phyloP scores from a whole-genome alignment of 1,284 basidiomycete species.

The Microbotryomycetes sp. region DNA sequence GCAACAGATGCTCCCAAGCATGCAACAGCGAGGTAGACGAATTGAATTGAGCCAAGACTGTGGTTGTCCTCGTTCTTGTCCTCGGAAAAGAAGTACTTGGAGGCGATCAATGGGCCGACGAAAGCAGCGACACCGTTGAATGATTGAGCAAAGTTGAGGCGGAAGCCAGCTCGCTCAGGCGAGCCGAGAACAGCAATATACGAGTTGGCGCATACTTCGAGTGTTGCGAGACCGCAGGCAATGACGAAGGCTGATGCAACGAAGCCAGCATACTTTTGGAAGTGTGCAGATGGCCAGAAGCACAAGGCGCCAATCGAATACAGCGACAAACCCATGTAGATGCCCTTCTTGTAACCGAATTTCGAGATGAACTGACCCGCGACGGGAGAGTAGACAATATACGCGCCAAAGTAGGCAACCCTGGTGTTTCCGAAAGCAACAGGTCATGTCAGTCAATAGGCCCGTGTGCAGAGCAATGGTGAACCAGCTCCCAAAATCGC shows the following conservation, averaged over 20 bases:
- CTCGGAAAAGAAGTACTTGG: slow-evolving; percentile 56
- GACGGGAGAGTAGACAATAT: slow-evolving; percentile 41
- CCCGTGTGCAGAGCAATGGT: too few species aligned
- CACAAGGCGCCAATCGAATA: slow-evolving; percentile 68
- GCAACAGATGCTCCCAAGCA: slow-evolving; percentile 59
- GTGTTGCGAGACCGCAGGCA: slow-evolving; percentile 63
- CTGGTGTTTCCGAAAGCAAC: too few species aligned
- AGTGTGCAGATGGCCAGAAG: slow-evolving; percentile 73
- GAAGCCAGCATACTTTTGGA: slow-evolving; percentile 54
- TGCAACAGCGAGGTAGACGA: slow-evolving; percentile 71
- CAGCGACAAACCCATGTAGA: slow-evolving; percentile 57
- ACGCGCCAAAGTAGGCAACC: slow-evolving; percentile 65
- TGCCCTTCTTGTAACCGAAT: slow-evolving; percentile 47
- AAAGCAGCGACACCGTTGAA: slow-evolving; percentile 75
- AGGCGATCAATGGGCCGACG: slow-evolving; percentile 71
- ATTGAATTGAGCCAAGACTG: slow-evolving; percentile 65
- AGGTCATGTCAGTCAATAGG: too few species aligned
- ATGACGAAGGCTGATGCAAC: slow-evolving; percentile 50
- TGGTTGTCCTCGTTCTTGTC: slow-evolving; percentile 52
- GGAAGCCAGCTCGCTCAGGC: slow-evolving; percentile 64
- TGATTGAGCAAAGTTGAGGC: slow-evolving; percentile 73
- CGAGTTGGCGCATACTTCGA: slow-evolving; percentile 57
- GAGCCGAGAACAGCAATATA: slow-evolving; percentile 64
- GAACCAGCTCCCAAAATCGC: too few species aligned
- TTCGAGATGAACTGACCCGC: slow-evolving; percentile 44